phyloP scores from a whole-genome alignment of 176 grass and related monocot genomes.

The Lolium rigidum region DNA sequence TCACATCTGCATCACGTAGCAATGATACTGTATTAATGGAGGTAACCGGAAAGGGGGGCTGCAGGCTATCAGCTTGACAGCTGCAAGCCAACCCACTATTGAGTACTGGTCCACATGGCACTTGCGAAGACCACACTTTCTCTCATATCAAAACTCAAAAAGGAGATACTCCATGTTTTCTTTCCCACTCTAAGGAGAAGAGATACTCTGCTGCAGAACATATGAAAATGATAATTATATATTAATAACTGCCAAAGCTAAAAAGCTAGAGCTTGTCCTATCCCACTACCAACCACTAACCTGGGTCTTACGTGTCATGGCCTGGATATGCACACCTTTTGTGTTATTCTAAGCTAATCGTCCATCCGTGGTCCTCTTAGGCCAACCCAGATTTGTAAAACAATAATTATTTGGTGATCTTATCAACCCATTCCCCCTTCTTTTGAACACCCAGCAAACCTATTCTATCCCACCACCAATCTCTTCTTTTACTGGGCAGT shows the following conservation, averaged over 20 bases:
- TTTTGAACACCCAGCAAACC: conserved; percentile 47
- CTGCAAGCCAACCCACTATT: conserved; percentile 60
- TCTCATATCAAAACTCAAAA: conserved; percentile 58
- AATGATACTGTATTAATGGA: conserved; percentile 54
- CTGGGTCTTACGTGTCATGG: conserved; percentile 66
- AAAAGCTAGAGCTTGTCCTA: conserved; percentile 72
- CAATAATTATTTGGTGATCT: conserved; percentile 35
- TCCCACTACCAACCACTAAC: conserved; percentile 69
- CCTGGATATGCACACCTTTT: conserved; percentile 54
- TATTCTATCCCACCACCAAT: conserved; percentile 53
- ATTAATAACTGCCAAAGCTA: conserved; percentile 55
- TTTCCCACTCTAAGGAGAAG: conserved; percentile 17
- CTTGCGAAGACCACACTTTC: conserved; percentile 53
- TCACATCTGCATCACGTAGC: not conserved
- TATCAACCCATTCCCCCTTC: conserved; percentile 31
- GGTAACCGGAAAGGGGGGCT: conserved; percentile 45
- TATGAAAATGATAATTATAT: conserved; percentile 37
- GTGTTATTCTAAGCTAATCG: conserved; percentile 57
- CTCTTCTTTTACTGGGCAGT: conserved; percentile 48
- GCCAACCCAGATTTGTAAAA: conserved; percentile 54
- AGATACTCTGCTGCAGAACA: conserved; percentile 52
- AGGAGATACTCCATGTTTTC: conserved; percentile 44
- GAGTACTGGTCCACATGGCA: conserved; percentile 55
- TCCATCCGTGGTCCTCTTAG: conserved; percentile 37
- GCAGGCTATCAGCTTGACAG: conserved; percentile 54